Evolutionary conservation across 257 asterid genomes (phyloP), one percentile per base, ranked within the genome.

Genomic region (Solanum clarkiae): DNA sequence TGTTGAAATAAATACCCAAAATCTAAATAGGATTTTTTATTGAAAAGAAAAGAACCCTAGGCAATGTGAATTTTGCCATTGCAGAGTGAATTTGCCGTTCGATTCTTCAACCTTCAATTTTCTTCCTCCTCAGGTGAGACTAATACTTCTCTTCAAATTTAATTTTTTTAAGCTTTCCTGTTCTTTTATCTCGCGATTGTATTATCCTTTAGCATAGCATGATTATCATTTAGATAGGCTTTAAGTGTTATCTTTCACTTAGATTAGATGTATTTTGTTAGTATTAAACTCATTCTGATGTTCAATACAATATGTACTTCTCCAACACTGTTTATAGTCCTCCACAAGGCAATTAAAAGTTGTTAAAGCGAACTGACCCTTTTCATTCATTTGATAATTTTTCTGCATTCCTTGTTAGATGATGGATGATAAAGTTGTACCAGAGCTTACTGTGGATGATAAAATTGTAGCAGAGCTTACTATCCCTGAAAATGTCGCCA

Each of bases 371-470:
- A 14, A 24, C 5, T 51, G 45, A 15, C 63, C 7, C 74, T 84
- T 77, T 44, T 29, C 80, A 29, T 63, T 68, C 63, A 62, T 74
- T 74, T 71, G 32, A 20, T 74, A 22, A 26, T 65, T 51, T 22
- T 66, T 62, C 51, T 71, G 26, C 79, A 15, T 29, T 60, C 62
- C 62, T 80, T 24, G 49, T 68, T 85, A 87, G 84, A 45, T 44
- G 63, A 92, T 93, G 95, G 90, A 89, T 75, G 84, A 56, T 74
- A 45, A 57, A 40, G 83, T 54, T 51, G 62, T 77, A 70, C 53
- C 53, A 10, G 54, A 70, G 79, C 62, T 84, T 88, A 15, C 20
- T 13, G 22, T 92, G 95, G 90, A 89, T 75, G 83, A 56, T 63
- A 45, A 57, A 45, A 82, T 44, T 75, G 62, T 49, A 51, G 15